Evolutionary conservation across 1,139 yeast genomes (phyloP).

Genomic region (Nakaseomyces sp.): DNA sequence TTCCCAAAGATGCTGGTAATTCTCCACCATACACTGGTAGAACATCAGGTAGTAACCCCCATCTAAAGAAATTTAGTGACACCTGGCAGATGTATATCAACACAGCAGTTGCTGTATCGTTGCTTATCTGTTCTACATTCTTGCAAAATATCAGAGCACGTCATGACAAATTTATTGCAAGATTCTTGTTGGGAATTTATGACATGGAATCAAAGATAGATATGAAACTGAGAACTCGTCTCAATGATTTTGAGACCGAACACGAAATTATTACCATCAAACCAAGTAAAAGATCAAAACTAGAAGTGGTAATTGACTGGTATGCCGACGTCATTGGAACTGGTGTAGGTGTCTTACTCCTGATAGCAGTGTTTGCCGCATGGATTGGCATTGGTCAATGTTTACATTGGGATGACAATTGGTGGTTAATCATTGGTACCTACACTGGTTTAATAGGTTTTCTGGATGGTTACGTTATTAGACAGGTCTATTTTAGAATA

Average conservation of each 20-base stretch:
- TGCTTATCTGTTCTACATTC: slow-evolving; percentile 31
- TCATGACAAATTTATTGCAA: slow-evolving; percentile 28
- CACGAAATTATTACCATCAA: slow-evolving; percentile 24
- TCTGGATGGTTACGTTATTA: slow-evolving; percentile 34
- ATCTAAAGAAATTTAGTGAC: slow-evolving; percentile 26
- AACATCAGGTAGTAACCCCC: slow-evolving; percentile 21
- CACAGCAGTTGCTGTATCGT: slow-evolving; percentile 34
- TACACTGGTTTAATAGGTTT: slow-evolving; percentile 37
- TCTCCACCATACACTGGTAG: slow-evolving; percentile 23
- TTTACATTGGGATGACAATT: slow-evolving; percentile 32
- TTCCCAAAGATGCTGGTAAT: slow-evolving; percentile 23
- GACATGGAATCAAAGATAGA: slow-evolving; percentile 30
- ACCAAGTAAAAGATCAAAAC: slow-evolving; percentile 19
- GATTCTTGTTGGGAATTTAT: slow-evolving; percentile 21
- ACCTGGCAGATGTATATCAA: slow-evolving; percentile 36
- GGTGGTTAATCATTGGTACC: slow-evolving; percentile 39
- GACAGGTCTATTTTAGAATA: slow-evolving; percentile 33
- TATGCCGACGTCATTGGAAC: slow-evolving; percentile 37
- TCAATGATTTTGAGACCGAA: slow-evolving; percentile 20
- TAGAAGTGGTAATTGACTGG: slow-evolving; percentile 29
- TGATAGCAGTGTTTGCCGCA: slow-evolving; percentile 29
- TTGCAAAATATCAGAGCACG: slow-evolving; percentile 34
- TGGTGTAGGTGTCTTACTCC: slow-evolving; percentile 33
- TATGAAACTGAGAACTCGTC: slow-evolving; percentile 17
- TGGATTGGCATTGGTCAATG: slow-evolving; percentile 34